These are phyloP conservation scores for Eragrostis curvula DNA, from an alignment of 176 grass and related monocot genomes.

Conservation along the genomic window DNA sequence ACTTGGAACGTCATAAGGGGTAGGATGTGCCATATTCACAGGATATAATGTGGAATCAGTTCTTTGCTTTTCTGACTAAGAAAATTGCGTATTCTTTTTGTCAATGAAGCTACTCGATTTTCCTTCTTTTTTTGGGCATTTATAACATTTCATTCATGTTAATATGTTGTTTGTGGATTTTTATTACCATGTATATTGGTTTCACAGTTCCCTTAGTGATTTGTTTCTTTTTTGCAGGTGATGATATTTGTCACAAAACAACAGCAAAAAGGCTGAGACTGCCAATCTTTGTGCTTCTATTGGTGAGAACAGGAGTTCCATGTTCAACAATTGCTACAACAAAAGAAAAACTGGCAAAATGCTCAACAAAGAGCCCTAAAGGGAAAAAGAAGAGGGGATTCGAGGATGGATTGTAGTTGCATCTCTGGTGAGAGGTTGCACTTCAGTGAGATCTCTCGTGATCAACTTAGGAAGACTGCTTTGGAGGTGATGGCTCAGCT, in stretches of 20 bases:
- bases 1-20: conserved; percentile 18
- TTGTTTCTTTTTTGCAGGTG: conserved; percentile 17
- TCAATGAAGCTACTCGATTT: conserved; percentile 8
- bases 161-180: background rate
- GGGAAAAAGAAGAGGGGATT: background rate
- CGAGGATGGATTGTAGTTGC: conserved; percentile 25
- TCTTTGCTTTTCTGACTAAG: conserved; percentile 3
- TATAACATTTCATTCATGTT: conserved; percentile 26
- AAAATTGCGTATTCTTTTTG: background rate
- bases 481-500: conserved; percentile 37
- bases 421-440: conserved; percentile 40
- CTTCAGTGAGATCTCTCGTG: conserved; percentile 37
- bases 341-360: conserved; percentile 46
- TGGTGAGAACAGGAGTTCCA: conserved; percentile 49
- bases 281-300: conserved; percentile 38
- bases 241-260: conserved; percentile 34
- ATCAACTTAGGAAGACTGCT: conserved; percentile 42
- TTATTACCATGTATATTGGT: conserved; percentile 23
- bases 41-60: conserved; percentile 4
- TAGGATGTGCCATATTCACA: background rate
- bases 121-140: conserved; percentile 28
- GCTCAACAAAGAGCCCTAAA: conserved; percentile 41
- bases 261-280: conserved; percentile 17
- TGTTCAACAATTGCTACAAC: conserved; percentile 28
- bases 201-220: conserved; percentile 2